A percentile compares a stretch with the other conserved stretches of the same genome.
phyloP scores from a whole-genome alignment of 768 basidiomycete species.

The Dictyophora rubrovolvata region DNA sequence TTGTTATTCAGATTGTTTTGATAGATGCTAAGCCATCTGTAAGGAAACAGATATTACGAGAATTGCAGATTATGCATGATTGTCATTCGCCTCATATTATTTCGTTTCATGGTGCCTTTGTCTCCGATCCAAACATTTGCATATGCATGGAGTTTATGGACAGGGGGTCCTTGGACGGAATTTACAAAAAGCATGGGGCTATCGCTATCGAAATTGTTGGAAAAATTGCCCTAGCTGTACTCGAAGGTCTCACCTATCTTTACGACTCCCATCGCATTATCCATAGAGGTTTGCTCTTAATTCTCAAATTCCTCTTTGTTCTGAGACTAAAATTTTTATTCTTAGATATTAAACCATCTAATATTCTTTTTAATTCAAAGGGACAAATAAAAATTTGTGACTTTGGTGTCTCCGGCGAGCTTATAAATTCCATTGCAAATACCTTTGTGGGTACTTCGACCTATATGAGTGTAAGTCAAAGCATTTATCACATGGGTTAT shows the following conservation, averaged over 20 bases:
- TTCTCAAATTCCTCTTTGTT: neutral
- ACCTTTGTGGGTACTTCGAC: slow-evolving; percentile 98
- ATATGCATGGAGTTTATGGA: slow-evolving; percentile 98
- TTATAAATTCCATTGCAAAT: slow-evolving; percentile 98
- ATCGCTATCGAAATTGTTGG: slow-evolving; percentile 90
- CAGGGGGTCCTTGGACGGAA: slow-evolving; percentile 86
- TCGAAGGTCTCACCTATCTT: slow-evolving; percentile 91
- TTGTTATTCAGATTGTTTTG: slow-evolving; percentile 62
- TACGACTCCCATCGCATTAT: slow-evolving; percentile 98
- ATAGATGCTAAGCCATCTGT: slow-evolving; percentile 96
- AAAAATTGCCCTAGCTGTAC: slow-evolving; percentile 87
- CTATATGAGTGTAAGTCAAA: slow-evolving; percentile 90
- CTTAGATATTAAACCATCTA: slow-evolving; percentile 96
- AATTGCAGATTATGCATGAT: slow-evolving; percentile 98
- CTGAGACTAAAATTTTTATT: neutral
- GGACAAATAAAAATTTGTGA: slow-evolving; percentile 99
- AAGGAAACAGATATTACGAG: slow-evolving; percentile 93
- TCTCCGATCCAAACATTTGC: slow-evolving; percentile 96
- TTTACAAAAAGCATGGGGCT: slow-evolving; percentile 92
- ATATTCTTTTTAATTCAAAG: slow-evolving; percentile 87
- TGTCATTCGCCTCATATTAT: slow-evolving; percentile 91
- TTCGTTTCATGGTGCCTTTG: slow-evolving; percentile 93
- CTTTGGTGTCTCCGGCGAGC: slow-evolving; percentile 96
- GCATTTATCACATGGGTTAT: neutral
- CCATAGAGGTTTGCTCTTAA: slow-evolving; percentile 73